Percentiles rank a stretch among this genome's conserved stretches.
Evolutionary conservation across 164 flowering plant genomes (phyloP).

Genomic region (Magnolia sinica): DNA sequence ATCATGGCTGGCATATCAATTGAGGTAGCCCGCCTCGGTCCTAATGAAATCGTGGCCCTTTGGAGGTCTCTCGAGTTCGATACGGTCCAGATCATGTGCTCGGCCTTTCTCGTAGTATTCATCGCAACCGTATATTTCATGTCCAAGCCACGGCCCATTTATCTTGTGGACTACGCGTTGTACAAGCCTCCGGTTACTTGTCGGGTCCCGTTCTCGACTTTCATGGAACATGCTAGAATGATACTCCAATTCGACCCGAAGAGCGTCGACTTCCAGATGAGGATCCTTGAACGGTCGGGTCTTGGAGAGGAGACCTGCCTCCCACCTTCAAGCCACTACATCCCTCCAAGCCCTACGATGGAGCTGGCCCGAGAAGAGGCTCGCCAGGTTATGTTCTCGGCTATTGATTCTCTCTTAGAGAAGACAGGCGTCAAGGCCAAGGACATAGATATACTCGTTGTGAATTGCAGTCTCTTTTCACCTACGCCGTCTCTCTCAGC

Average conservation of each 20-base stretch:
- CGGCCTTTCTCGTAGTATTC: slow-evolving; percentile 37
- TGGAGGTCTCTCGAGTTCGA: slow-evolving; percentile 36
- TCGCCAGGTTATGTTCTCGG: slow-evolving; percentile 14
- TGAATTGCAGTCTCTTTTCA: slow-evolving; percentile 40
- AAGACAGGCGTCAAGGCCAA: slow-evolving; percentile 31
- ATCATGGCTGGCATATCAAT: slow-evolving; percentile 29
- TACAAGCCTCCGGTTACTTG: slow-evolving; percentile 51
- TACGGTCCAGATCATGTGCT: slow-evolving; percentile 39
- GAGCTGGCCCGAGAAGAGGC: slow-evolving; percentile 10
- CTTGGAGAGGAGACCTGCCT: slow-evolving; percentile 13
- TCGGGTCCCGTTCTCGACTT: slow-evolving; percentile 56
- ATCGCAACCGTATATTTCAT: slow-evolving; percentile 42
- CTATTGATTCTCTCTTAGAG: slow-evolving; percentile 23
- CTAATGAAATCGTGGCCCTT: slow-evolving; percentile 34
- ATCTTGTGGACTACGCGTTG: slow-evolving; percentile 56
- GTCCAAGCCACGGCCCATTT: slow-evolving; percentile 47
- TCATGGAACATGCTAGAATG: slow-evolving; percentile 57
- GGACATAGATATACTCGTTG: slow-evolving; percentile 36
- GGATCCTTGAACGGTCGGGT: slow-evolving; percentile 23
- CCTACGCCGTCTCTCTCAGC: slow-evolving; percentile 41
- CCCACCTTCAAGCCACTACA: slow-evolving; percentile 4
- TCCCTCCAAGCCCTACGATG: slow-evolving; percentile 13
- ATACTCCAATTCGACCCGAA: slow-evolving; percentile 29
- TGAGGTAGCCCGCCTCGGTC: slow-evolving; percentile 42
- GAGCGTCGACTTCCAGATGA: slow-evolving; percentile 50